Conservation (phyloP, 2,329 filamentous ascomycete genomes). For the Sporothrix humicola region DNA sequence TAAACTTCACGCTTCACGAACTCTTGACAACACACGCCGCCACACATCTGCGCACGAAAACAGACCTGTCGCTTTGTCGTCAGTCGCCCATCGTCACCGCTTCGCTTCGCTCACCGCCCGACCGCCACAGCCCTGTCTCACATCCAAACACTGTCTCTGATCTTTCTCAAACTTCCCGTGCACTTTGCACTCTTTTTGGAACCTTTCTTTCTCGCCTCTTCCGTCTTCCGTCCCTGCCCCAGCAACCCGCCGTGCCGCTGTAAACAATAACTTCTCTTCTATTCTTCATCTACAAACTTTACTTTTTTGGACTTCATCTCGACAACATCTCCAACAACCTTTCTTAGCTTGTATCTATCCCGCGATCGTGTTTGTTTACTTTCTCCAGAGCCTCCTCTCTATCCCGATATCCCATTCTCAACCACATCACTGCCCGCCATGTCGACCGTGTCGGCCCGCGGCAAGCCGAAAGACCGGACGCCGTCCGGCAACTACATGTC, state of each 20-base stretch:
- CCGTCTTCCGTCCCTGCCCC: slow-evolving; percentile 25
- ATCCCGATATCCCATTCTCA: neutral
- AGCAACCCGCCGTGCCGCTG: slow-evolving; percentile 30
- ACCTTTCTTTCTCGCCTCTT: neutral
- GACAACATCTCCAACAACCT: neutral
- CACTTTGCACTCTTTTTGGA: no score
- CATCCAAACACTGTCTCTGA: slow-evolving; percentile 18
- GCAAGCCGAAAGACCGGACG: slow-evolving; percentile 51
- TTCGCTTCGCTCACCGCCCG: slow-evolving; percentile 23
- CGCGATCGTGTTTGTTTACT: slow-evolving; percentile 17
- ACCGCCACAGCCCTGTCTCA: slow-evolving; percentile 29
- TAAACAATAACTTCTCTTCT: slow-evolving; percentile 29
- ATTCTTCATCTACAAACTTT: neutral
- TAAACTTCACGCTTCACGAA: neutral
- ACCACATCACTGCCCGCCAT: slow-evolving; percentile 38
- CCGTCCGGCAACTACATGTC: slow-evolving; percentile 69
- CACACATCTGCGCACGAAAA: slow-evolving; percentile 2
- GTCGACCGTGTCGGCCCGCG: slow-evolving; percentile 41
- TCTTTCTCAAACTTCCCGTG: no score
- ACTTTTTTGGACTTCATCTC: neutral
- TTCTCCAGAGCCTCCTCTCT: neutral
- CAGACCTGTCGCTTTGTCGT: slow-evolving; percentile 16
- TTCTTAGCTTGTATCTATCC: neutral
- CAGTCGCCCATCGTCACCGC: slow-evolving; percentile 19
- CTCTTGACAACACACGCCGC: neutral